Base-by-base conservation (phyloP, 306 rosid species). In the Cercis canadensis region DNA sequence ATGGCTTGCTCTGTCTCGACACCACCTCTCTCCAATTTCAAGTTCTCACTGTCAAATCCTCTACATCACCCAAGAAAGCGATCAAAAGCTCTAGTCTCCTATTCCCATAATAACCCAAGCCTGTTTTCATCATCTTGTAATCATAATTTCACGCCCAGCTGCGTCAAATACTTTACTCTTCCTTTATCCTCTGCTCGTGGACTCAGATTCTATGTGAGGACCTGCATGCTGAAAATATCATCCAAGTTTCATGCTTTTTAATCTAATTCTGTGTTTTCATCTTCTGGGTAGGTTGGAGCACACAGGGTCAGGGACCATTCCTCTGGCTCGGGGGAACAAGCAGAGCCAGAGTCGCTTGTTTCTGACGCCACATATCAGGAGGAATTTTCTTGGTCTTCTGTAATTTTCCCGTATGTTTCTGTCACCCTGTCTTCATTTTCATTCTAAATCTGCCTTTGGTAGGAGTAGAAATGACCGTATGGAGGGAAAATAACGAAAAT, bases 371-470 rank as follows among this genome's bases (percentile, higher is more conserved):
- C 80, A 11, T 13, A 44, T 37, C 76, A 60, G 33, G 98, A 94
- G 66, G 69, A 89, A 6, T 90, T 82, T 68, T 81, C 95, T 52
- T 90, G 89, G 98, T 24, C 67, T 67, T 90, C 96, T 69, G 92
- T 86, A 6, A 81, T 94, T 71, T 43, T 90, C 50, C 98, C 98
- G 98, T 94, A 83, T 33, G 96, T 84, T 73, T 80, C 59, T 71
- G 10, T 15, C 45, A n/a, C 62, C 56, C 40, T 24, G 41, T 17
- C 15, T 75, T 65, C 41, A 15, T 44, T 44, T 75, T 65, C 46
- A 15, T 33, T 44, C 13, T 49, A 8, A 17, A 52, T 18, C 19
- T 7, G 14, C 8, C 40, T 1, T 39, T 3, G 6, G 15, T 21
- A 11, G 49, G 49, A 43, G 49, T 2, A 0, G 4, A 43, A 10